Base-by-base conservation (phyloP, 805 yeast genomes). In the Candida broadrunensis region DNA sequence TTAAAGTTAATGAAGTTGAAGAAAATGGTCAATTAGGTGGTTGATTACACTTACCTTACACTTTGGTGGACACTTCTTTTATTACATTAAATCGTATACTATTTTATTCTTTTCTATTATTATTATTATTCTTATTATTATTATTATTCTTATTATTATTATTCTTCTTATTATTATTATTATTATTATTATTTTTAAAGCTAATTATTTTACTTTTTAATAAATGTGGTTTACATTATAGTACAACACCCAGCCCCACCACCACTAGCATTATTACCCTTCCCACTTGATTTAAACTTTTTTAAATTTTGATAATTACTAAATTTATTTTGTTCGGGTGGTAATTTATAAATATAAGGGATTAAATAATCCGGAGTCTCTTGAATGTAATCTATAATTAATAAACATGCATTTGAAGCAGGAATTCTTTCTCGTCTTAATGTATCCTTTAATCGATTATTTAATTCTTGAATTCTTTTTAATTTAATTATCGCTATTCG, bases 331-430 rank as follows among this genome's bases (percentile, higher is more conserved):
- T 51, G 46, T 33, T 61, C 65, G 3, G 60, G 60, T 1, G 66
- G 67, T 33, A 61, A 43, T 15, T 52, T 49, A 78, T 80, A 75
- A 9, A 73, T 38, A 5, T 59, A 51, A 1, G 78, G 74, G n/a
- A 77, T 56, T 33, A 77, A 56, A 34, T 68, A 67, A 53, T 77
- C 82, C 2, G 70, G 68, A 5, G 72, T 70, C 17, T 61, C 66
- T 39, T 70, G 66, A 6, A 71, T 63, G 35, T 62, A 68, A 40
- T 72, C 63, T 12, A 76, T 68, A 16, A 75, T 62, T 39, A 72
- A 60, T 27, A 74, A 61, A 6, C 81, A 75, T 6, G 85, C 84
- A 50, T 77, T 76, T 4, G 87, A 80, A 7, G 85, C 82, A 24
- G 81, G 78, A 2, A 81, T 78, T 45, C 89, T 65, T 11, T 82